phyloP scores from a whole-genome alignment of 148 eudicot species.

The Rhododendron griersonianum region DNA sequence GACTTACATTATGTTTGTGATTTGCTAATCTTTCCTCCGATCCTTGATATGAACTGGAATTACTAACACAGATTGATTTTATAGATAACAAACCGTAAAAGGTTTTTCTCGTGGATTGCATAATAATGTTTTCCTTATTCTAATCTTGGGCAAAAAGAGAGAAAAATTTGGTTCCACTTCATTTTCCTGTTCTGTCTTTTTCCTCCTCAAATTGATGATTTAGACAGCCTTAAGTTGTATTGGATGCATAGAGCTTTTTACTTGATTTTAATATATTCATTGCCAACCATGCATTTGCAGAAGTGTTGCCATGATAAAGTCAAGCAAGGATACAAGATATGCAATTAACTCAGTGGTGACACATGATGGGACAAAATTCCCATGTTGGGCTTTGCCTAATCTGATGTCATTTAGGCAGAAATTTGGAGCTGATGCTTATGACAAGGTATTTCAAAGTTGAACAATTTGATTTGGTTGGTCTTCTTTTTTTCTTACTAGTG shows the following conservation, averaged over 20 bases:
- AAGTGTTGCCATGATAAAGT: constrained; percentile 77
- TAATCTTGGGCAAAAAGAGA: background rate
- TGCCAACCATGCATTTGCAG: constrained; percentile 25
- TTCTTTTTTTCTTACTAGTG: too few relatives aligned
- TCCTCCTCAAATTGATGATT: background rate
- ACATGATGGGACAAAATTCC: constrained; percentile 35
- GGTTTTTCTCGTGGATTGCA: background rate
- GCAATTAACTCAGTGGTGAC: constrained; percentile 55
- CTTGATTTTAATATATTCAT: background rate
- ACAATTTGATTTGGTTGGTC: background rate
- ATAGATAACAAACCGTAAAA: too few relatives aligned
- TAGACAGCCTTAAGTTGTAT: background rate
- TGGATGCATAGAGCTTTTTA: background rate
- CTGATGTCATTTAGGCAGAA: constrained; percentile 50
- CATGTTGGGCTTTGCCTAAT: constrained; percentile 76
- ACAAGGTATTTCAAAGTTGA: constrained; percentile 36
- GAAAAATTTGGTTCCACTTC: background rate
- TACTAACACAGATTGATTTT: background rate
- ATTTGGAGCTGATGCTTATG: constrained; percentile 66
- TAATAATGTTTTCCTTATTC: background rate
- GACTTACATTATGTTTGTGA: background rate
- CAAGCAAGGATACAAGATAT: constrained; percentile 80
- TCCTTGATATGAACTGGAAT: background rate
- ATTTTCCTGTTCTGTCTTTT: background rate
- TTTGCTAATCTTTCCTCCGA: background rate